These are phyloP conservation scores for Termitomyces sp. DNA, from an alignment of 768 basidiomycete species.

Conservation along the genomic window DNA sequence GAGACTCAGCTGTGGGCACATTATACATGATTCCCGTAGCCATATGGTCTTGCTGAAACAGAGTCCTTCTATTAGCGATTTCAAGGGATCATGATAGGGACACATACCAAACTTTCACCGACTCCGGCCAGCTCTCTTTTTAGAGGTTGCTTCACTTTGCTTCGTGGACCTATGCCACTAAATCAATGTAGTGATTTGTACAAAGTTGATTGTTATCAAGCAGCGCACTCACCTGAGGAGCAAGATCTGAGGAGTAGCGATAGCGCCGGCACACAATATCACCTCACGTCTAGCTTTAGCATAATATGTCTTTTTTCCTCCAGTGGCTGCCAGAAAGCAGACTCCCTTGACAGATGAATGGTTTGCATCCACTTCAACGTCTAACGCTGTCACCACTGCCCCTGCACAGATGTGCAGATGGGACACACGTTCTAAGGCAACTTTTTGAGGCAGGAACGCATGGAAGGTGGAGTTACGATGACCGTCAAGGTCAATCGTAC, in stretches of 20 bases:
- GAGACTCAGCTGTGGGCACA: slow-evolving; percentile 25
- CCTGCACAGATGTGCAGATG: slow-evolving; percentile 19
- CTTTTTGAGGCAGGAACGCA: slow-evolving; percentile 17
- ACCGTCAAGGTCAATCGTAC: slow-evolving; percentile 14
- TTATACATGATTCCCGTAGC: slow-evolving; percentile 26
- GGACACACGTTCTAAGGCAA: slow-evolving; percentile 10
- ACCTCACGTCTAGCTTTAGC: slow-evolving; percentile 17
- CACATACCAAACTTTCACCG: slow-evolving; percentile 25
- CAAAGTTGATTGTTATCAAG: background rate
- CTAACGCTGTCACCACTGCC: slow-evolving; percentile 14
- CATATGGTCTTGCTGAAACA: slow-evolving; percentile 34
- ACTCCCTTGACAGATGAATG: background rate
- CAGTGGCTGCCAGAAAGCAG: background rate
- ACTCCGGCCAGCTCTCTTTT: slow-evolving; percentile 28
- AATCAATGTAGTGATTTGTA: too few species aligned
- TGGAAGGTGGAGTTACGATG: slow-evolving; percentile 18
- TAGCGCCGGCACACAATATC: slow-evolving; percentile 30
- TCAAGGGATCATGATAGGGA: background rate
- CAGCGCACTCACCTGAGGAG: slow-evolving; percentile 22
- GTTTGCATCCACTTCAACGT: slow-evolving; percentile 3
- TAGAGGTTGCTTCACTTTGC: slow-evolving; percentile 22
- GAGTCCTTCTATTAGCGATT: background rate
- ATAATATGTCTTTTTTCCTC: background rate
- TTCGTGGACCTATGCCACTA: slow-evolving; percentile 39
- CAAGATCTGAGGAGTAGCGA: slow-evolving; percentile 37